phyloP scores from a whole-genome alignment of 2,329 filamentous ascomycete species.

The Colletotrichum chlorophyti region DNA sequence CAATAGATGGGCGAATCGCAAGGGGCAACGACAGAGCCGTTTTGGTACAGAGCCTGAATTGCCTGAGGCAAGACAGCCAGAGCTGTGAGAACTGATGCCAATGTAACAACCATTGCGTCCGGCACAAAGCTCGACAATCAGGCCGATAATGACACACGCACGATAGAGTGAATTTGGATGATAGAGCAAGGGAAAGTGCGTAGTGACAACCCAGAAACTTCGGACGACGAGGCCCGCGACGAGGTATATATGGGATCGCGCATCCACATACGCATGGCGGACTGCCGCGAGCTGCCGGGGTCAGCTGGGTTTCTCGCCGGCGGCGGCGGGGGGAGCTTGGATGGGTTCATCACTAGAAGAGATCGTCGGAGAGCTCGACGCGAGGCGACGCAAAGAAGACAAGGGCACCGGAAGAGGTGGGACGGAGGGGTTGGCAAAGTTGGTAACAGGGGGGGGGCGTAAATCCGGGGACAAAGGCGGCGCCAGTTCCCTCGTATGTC shows the following conservation, averaged over 20 bases:
- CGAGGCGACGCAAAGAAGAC: not conserved
- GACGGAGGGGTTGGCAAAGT: too few relatives aligned
- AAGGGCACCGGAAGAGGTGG: slow-evolving; percentile 1
- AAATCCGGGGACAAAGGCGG: too few relatives aligned
- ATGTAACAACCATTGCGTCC: slow-evolving; percentile 3
- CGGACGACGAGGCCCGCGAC: not conserved
- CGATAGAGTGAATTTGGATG: not conserved
- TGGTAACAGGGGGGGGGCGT: not conserved
- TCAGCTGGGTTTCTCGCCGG: not conserved
- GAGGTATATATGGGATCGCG: slow-evolving; percentile 9
- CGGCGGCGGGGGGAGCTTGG: not conserved
- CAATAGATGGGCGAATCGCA: slow-evolving; percentile 75
- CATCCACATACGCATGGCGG: not conserved
- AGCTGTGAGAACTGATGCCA: slow-evolving; percentile 3
- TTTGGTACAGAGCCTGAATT: slow-evolving; percentile 58
- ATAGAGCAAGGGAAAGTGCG: not conserved
- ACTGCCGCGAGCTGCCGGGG: not conserved
- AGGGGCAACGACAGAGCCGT: slow-evolving; percentile 66
- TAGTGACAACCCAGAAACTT: not conserved
- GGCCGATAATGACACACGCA: not conserved
- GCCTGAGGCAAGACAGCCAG: slow-evolving; percentile 31
- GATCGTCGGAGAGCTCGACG: slow-evolving; percentile 8
- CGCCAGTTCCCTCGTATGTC: slow-evolving; percentile 1
- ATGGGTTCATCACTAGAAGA: slow-evolving; percentile 4
- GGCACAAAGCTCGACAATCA: not conserved